A percentile compares a stretch with the other conserved stretches of the same genome.
phyloP scores from a whole-genome alignment of 371 early-diverging fungal species.

The Mortierella sp. region DNA sequence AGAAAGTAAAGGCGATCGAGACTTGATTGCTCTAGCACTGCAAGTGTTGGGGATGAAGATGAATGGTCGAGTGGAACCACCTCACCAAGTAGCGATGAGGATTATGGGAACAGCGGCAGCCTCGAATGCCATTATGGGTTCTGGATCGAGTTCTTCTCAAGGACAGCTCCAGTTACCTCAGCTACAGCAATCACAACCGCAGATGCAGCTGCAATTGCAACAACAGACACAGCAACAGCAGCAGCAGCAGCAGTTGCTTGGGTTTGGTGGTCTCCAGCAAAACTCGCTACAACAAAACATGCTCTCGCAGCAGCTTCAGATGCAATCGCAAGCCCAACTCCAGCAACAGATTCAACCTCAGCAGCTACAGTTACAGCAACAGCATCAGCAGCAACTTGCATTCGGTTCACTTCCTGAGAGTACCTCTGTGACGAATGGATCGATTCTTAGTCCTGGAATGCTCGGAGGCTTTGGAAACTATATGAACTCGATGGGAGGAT shows the following conservation, averaged over 20 bases:
- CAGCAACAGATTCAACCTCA: not conserved
- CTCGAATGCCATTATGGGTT: slow-evolving; percentile 26
- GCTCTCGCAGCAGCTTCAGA: slow-evolving; percentile 38
- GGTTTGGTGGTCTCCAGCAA: slow-evolving; percentile 11
- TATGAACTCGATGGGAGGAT: slow-evolving; percentile 34
- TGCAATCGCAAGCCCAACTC: slow-evolving; percentile 18
- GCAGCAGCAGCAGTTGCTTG: slow-evolving; percentile 31
- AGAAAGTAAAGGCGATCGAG: slow-evolving; percentile 68
- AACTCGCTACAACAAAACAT: slow-evolving; percentile 14
- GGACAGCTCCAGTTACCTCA: not conserved
- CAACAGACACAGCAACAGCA: slow-evolving; percentile 26
- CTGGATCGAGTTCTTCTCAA: not conserved
- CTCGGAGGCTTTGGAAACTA: slow-evolving; percentile 26
- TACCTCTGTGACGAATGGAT: slow-evolving; percentile 14
- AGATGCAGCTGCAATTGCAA: slow-evolving; percentile 28
- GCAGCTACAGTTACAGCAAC: slow-evolving; percentile 4
- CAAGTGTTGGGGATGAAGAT: slow-evolving; percentile 87
- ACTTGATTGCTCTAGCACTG: slow-evolving; percentile 84
- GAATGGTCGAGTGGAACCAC: slow-evolving; percentile 79
- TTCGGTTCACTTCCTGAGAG: slow-evolving; percentile 7
- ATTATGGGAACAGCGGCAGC: slow-evolving; percentile 73
- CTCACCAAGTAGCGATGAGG: slow-evolving; percentile 77
- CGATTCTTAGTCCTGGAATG: slow-evolving; percentile 24
- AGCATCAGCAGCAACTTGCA: slow-evolving; percentile 13
- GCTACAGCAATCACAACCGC: slow-evolving; percentile 8